Base-by-base conservation (phyloP, 1,284 basidiomycete genomes). In the Ceratobasidium sp. region DNA sequence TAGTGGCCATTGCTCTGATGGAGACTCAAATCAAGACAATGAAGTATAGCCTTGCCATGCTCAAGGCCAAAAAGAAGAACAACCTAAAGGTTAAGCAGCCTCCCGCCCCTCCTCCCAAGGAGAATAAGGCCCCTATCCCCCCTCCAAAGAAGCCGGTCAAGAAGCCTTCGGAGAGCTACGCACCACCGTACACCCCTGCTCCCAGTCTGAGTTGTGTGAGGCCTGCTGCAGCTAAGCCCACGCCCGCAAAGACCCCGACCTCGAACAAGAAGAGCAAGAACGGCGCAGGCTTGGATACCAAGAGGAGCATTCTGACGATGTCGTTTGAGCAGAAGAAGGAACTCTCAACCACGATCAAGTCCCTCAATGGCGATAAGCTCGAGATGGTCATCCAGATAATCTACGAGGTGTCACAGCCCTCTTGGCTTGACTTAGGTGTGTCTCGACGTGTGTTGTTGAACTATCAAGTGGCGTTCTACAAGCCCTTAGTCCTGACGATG, bases 261-360 rank as follows among this genome's bases (percentile, higher is more conserved):
- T 16, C 44, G 6, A 18, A 28, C 41, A 70, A 38, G 64, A n/a
- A n/a, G n/a, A n/a, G n/a, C n/a, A 80, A 81, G 76, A 84, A 83
- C 26, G 58, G 63, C 28, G 16, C 64, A 6, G 63, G 55, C 21
- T 61, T 35, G 32, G 63, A 59, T 44, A 58, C 26, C 30, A 35
- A 54, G 54, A n/a, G 41, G 23, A 64, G 47, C 47, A 64, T 64
- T 21, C 52, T 47, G 62, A 70, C 43, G 0, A 83, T 98, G 41
- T 91, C 93, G 49, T 94, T 96, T 80, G 92, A 95, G 78, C 95
- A 98, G 84, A 98, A 98, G 89, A 95, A 96, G 83, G 94, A 98
- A 79, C 84, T 98, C 72, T 96, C 95, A 78, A 94, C 96, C 81
- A 93, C 95, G 70, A 98, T 98, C 77, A 86, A 87, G 74, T 87